These are phyloP conservation scores for Saturnispora sanitii DNA, from an alignment of 805 yeast genomes.

Conservation along the genomic window DNA sequence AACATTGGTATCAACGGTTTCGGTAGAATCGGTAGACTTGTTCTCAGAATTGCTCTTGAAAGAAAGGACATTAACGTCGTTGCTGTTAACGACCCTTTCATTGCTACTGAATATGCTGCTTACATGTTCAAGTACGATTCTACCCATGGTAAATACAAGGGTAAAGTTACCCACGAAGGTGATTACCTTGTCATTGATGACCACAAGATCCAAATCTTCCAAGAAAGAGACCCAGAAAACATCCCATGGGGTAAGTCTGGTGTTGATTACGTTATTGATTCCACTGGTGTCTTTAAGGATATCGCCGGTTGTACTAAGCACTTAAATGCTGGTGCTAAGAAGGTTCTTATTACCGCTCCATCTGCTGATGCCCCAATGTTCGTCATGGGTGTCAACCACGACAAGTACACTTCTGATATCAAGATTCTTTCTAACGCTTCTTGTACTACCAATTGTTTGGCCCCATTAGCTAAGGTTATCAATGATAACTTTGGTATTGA, in stretches of 20 bases:
- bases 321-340: slow-evolving; percentile 86
- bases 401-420: slow-evolving; percentile 65
- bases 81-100: slow-evolving; percentile 89
- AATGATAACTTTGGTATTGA: slow-evolving; percentile 80
- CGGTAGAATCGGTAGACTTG: slow-evolving; percentile 92
- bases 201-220: slow-evolving; percentile 53
- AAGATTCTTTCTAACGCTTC: slow-evolving; percentile 84
- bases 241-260: slow-evolving; percentile 83
- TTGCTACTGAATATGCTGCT: slow-evolving; percentile 82
- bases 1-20: slow-evolving; percentile 88
- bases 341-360: slow-evolving; percentile 91
- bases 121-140: slow-evolving; percentile 95
- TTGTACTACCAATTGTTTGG: slow-evolving; percentile 92
- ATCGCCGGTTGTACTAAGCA: slow-evolving; percentile 75
- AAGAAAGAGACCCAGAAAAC: slow-evolving; percentile 75
- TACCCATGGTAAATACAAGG: slow-evolving; percentile 79
- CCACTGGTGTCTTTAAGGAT: slow-evolving; percentile 91
- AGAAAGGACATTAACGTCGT: slow-evolving; percentile 73
- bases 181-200: slow-evolving; percentile 60
- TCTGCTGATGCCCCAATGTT: slow-evolving; percentile 93
- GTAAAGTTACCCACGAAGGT: slow-evolving; percentile 54
- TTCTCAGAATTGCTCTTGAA: slow-evolving; percentile 66
- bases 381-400: slow-evolving; percentile 84
- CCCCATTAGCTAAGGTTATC: slow-evolving; percentile 86
- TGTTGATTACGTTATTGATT: slow-evolving; percentile 82